Conservation (phyloP, 2,329 filamentous ascomycete species). For the Colletotrichum tabaci region DNA sequence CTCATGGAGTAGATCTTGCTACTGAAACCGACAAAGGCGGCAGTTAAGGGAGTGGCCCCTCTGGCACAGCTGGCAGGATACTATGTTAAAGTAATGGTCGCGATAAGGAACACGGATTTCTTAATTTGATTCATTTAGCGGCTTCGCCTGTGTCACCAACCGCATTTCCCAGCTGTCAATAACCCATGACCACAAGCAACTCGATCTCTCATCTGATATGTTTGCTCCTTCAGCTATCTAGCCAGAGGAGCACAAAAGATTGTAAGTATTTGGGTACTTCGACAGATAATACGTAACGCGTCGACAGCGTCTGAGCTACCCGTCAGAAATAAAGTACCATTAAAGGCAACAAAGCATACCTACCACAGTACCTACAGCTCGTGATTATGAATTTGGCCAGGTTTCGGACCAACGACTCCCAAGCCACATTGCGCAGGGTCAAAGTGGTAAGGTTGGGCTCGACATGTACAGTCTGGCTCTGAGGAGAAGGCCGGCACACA, state of each 20-base stretch:
- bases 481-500: no score
- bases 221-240: not conserved
- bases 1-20: conserved; percentile 17
- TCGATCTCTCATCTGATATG: not conserved
- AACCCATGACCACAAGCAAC: not conserved
- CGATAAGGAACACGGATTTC: not conserved
- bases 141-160: no score
- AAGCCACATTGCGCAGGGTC: not conserved
- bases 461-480: not conserved
- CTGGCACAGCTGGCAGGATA: not conserved
- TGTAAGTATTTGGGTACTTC: no score
- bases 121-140: no score
- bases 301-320: not conserved
- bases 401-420: not conserved
- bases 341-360: not conserved
- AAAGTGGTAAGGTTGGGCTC: not conserved
- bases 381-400: not conserved
- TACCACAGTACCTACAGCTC: not conserved
- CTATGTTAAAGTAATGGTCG: not conserved
- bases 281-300: not conserved
- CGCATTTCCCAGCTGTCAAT: no score
- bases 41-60: no score
- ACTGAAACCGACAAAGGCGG: not conserved
- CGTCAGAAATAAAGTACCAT: not conserved
- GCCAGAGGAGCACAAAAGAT: not conserved